Base-by-base conservation (phyloP, 257 asterid genomes). In the Nicotiana attenuata region DNA sequence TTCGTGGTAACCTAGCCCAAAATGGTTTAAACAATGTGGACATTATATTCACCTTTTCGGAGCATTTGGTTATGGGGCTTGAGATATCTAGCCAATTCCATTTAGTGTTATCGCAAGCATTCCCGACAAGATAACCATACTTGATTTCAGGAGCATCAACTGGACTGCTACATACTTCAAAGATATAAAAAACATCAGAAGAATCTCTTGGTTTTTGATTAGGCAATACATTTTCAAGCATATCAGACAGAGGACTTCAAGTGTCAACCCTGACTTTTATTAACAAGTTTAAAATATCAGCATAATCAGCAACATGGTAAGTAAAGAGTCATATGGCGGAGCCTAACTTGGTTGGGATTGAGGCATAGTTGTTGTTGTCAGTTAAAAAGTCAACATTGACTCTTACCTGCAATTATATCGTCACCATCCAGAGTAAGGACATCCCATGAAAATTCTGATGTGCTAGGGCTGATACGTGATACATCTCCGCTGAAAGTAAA, bases 31-130 rank as follows among this genome's bases (percentile, higher is more conserved):
- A 24, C 22, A 73, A 73, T 45, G 24, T 2, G 61, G 41, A 15
- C 78, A 47, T 35, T 13, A 38, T 10, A 82, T 69, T 50, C 52
- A 90, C 98, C 94, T 88, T 89, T 73, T 87, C 94, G 3, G 94
- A 92, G 88, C 87, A 90, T 91, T 86, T 91, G 81, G 87, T 80
- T 47, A 88, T 79, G 79, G 98, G 97, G 89, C 88, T 87, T 52
- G 83, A 81, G 84, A 92, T 89, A 84, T 93, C 93, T 57, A 87
- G 85, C 98, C 98, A 96, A 84, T 50, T 90, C 99, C 99, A 93
- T 80, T 76, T 81, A 73, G 91, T 88, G 63, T 84, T 90, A 7
- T 50, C 26, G 0, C 89, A 83, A 47, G 86, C 85, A 87, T 86
- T 85, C 66, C 61, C 83, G 60, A 50, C 83, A 35, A 64, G 85